These are phyloP conservation scores for Canariomyces notabilis DNA, from an alignment of 2,329 filamentous ascomycete genomes.

Conservation along the genomic window DNA sequence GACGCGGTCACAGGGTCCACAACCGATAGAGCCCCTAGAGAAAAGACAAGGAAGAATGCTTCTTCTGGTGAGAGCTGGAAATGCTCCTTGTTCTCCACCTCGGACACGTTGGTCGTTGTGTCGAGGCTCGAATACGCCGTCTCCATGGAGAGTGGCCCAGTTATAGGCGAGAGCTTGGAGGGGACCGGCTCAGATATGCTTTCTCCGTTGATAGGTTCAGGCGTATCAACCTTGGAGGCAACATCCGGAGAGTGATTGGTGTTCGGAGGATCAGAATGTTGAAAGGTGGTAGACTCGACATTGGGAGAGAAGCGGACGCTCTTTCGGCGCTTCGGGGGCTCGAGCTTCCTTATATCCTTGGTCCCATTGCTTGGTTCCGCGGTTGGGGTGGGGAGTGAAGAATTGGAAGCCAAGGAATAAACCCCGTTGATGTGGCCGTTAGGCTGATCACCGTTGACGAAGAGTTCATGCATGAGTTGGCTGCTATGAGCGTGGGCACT, in stretches of 20 bases:
- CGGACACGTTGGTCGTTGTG: not conserved
- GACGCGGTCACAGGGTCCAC: constrained; percentile 42
- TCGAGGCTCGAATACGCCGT: not conserved
- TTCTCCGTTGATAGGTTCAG: not conserved
- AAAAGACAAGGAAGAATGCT: constrained; percentile 83
- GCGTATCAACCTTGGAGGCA: constrained; percentile 14
- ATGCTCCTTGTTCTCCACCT: constrained; percentile 63
- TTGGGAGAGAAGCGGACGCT: constrained; percentile 66
- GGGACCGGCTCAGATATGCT: not conserved
- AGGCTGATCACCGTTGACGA: not conserved
- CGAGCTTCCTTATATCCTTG: no score
- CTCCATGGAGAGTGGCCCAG: not conserved
- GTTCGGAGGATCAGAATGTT: constrained; percentile 47
- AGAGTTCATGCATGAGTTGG: not conserved
- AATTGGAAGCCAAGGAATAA: constrained; percentile 7
- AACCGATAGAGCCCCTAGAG: constrained; percentile 67
- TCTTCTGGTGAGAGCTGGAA: constrained; percentile 90
- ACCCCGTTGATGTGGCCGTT: constrained; percentile 5
- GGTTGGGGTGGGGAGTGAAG: not conserved
- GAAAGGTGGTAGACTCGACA: constrained; percentile 60
- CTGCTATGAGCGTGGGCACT: constrained; percentile 15
- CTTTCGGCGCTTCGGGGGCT: constrained; percentile 48
- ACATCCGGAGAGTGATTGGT: constrained; percentile 26
- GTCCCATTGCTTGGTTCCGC: not conserved
- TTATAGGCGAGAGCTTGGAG: not conserved